Conservation (phyloP, 306 rosid genomes). For the Quercus berberidifolia region DNA sequence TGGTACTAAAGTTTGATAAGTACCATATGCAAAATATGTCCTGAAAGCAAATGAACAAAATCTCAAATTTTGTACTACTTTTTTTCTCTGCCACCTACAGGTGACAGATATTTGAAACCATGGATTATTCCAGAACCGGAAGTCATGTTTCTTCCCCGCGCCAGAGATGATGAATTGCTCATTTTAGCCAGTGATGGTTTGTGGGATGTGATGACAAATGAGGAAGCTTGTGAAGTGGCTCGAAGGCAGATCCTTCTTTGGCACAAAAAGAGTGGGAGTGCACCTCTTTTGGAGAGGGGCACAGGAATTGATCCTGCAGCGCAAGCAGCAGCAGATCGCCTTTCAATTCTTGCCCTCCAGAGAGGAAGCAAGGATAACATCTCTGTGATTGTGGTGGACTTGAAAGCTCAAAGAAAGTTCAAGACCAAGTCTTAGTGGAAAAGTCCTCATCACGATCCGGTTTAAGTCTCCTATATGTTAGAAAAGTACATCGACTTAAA, state of each 20-base stretch:
- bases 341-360: constrained; percentile 51
- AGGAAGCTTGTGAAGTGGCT: constrained; percentile 54
- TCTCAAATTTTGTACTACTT: not conserved
- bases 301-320: constrained; percentile 49
- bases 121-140: constrained; percentile 64
- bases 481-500: constrained; percentile 10
- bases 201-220: constrained; percentile 60
- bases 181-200: constrained; percentile 61
- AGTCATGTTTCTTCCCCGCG: constrained; percentile 44
- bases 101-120: constrained; percentile 58
- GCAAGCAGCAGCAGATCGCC: constrained; percentile 53
- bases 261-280: constrained; percentile 48
- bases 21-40: not conserved
- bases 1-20: not conserved
- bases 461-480: not conserved
- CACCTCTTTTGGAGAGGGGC: constrained; percentile 33
- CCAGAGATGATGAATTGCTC: constrained; percentile 52
- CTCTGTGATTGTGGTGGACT: constrained; percentile 46
- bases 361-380: constrained; percentile 57
- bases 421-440: constrained; percentile 32
- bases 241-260: constrained; percentile 46
- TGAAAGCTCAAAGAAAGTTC: constrained; percentile 48
- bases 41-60: not conserved
- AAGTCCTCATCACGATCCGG: not conserved
- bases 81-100: constrained; percentile 17